These are phyloP conservation scores for Vitis rotundifolia DNA, from an alignment of 164 flowering plant genomes.

Conservation along the genomic window DNA sequence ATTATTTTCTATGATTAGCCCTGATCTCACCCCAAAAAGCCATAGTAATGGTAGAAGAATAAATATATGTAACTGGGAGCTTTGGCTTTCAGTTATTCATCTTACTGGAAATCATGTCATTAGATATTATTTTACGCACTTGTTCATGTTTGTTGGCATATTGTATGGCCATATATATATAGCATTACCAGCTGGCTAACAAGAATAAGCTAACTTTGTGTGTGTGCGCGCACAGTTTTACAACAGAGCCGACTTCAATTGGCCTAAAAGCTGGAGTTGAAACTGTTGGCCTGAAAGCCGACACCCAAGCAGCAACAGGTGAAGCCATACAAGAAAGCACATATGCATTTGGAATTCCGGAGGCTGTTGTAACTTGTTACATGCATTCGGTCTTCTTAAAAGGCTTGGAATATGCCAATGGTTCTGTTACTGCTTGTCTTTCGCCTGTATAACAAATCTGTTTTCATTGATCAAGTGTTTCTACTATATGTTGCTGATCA, in stretches of 20 bases:
- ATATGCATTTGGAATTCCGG: slow-evolving; percentile 45
- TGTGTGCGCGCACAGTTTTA: slow-evolving; percentile 50
- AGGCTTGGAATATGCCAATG: slow-evolving; percentile 61
- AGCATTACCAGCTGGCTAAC: too few relatives aligned
- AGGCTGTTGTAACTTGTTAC: slow-evolving; percentile 35
- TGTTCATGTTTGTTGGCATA: too few relatives aligned
- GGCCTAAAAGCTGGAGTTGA: slow-evolving; percentile 82
- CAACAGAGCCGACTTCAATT: slow-evolving; percentile 53
- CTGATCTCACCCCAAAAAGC: too few relatives aligned
- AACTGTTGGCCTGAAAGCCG: slow-evolving; percentile 26
- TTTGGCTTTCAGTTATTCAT: too few relatives aligned
- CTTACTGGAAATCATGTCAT: too few relatives aligned
- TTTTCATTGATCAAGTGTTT: too few relatives aligned
- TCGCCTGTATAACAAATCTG: slow-evolving; percentile 41
- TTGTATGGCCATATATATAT: too few relatives aligned
- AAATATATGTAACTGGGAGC: too few relatives aligned
- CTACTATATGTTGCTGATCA: too few relatives aligned
- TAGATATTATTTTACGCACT: too few relatives aligned
- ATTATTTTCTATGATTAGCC: not conserved
- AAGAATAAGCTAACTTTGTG: not conserved
- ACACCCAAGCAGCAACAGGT: slow-evolving; percentile 18
- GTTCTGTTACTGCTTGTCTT: slow-evolving; percentile 66
- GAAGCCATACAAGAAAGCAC: too few relatives aligned
- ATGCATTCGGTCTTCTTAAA: slow-evolving; percentile 52
- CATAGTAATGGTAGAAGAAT: too few relatives aligned